Conservation (phyloP, 1,139 yeast genomes). For the Hemisphaericaspora xylanilytica region DNA sequence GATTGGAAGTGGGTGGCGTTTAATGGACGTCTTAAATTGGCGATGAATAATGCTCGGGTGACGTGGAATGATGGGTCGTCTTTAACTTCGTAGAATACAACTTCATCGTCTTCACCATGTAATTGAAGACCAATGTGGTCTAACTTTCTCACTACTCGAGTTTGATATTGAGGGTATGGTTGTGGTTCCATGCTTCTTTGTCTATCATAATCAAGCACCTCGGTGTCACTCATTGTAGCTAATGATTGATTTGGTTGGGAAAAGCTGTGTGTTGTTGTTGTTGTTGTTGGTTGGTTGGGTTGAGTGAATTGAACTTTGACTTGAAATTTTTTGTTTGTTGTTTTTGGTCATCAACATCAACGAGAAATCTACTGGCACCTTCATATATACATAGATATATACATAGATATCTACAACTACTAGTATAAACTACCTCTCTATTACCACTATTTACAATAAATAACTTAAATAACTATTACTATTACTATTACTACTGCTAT, state of each 20-base stretch:
- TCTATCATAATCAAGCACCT: slow-evolving; percentile 17
- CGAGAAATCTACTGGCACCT: not conserved
- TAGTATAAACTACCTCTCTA: not conserved
- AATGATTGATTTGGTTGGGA: slow-evolving; percentile 1
- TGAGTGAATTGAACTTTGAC: no score
- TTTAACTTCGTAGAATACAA: slow-evolving; percentile 31
- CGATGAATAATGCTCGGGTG: slow-evolving; percentile 45
- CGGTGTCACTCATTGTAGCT: slow-evolving; percentile 18
- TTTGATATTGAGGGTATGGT: slow-evolving; percentile 14
- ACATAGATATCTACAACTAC: no score
- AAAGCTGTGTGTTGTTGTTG: not conserved
- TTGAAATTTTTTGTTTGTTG: not conserved
- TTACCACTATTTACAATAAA: not conserved
- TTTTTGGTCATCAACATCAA: not conserved
- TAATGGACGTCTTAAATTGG: slow-evolving; percentile 39
- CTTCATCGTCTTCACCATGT: slow-evolving; percentile 21
- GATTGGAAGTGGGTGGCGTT: slow-evolving; percentile 38
- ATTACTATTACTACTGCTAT: slow-evolving; percentile 9
- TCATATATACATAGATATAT: no score
- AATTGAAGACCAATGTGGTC: slow-evolving; percentile 29
- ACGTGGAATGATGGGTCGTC: slow-evolving; percentile 31
- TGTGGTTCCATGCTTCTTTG: slow-evolving; percentile 12
- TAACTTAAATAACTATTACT: not conserved
- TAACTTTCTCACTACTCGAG: slow-evolving; percentile 14
- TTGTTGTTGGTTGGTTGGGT: no score